Base-by-base conservation (phyloP, 2,329 filamentous ascomycete genomes). In the Alternaria rosae region DNA sequence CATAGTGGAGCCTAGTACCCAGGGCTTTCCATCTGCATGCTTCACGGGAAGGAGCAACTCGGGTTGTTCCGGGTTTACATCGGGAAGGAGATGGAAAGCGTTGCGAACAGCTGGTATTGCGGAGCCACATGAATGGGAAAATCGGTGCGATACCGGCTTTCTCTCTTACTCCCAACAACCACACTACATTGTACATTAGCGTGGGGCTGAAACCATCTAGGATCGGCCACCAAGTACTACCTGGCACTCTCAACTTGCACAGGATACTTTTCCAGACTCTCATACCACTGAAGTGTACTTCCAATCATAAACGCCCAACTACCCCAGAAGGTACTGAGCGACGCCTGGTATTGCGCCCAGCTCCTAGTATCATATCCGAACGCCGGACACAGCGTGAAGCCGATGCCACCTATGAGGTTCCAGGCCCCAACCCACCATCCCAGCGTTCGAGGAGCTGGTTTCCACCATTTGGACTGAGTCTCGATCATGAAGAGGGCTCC, bases 361-460 rank as follows among this genome's bases (percentile, higher is more conserved):
- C 67, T 74, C 6, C 44, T 59, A 6, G 54, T 54, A 53, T 77
- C 70, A 21, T 75, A 78, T 23, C 77, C 78, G 62, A 79, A 78
- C 1, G 70, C 71, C 6, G 78, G 73, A 66, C 74, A 73, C 28
- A 82, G 59, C 6, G 86, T 89, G 71, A 90, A 91, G 0, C 88
- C 88, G 23, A 90, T 69, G 2, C 85, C 85, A 1, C 89, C 89
- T 20, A 91, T 79, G 3, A 89, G 74, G 68, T 91, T 91, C 87
- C 88, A 91, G 9, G 85, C 75, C 0, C 87, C 89, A 66, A 91
- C 85, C 74, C 91, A 87, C 89, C 89, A 91, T 4, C 89, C 89
- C 2, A 91, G 80, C 0, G 87, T 80, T 4, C 76, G 71, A 4
- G 80, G 81, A 0, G 87, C 86, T 0, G 89, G 88, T 12, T 81